Percentiles rank a stretch among this genome's conserved stretches.
phyloP scores from a whole-genome alignment of 805 yeast species.

The Wickerhamomyces strasburgensis region DNA sequence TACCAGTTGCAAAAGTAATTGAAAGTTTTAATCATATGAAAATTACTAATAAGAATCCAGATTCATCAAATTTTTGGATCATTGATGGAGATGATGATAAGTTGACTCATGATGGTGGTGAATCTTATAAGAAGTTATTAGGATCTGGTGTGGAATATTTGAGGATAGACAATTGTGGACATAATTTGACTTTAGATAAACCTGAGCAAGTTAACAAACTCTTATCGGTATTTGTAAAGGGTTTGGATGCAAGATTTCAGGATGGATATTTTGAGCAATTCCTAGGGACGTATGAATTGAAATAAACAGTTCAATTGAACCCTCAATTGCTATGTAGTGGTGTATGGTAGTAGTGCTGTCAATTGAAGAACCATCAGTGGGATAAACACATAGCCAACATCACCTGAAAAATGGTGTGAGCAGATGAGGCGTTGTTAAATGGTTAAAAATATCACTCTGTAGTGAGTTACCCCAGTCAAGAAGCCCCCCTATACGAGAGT shows the following conservation, averaged over 20 bases:
- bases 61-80: slow-evolving; percentile 12
- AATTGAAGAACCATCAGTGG: no score
- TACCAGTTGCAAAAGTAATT: slow-evolving; percentile 14
- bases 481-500: no score
- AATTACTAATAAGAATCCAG: not conserved
- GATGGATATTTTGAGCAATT: not conserved
- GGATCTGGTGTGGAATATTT: slow-evolving; percentile 16
- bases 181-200: slow-evolving; percentile 19
- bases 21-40: slow-evolving; percentile 7
- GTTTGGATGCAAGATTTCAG: not conserved
- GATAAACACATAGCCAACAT: no score
- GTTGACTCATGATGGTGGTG: slow-evolving; percentile 22
- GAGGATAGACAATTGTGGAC: slow-evolving; percentile 19
- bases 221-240: slow-evolving; percentile 2
- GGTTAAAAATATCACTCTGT: no score
- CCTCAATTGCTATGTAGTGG: no score
- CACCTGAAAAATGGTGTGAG: no score
- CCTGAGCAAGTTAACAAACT: slow-evolving; percentile 13
- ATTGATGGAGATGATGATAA: slow-evolving; percentile 21
- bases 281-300: not conserved
- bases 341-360: no score
- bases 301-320: no score
- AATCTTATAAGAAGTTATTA: slow-evolving; percentile 16
- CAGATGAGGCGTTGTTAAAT: no score
- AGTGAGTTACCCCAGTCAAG: no score